Percentiles rank a stretch among this genome's conserved stretches.
Conservation (phyloP, 1,284 basidiomycete genomes). For the Trichosporon sp. region DNA sequence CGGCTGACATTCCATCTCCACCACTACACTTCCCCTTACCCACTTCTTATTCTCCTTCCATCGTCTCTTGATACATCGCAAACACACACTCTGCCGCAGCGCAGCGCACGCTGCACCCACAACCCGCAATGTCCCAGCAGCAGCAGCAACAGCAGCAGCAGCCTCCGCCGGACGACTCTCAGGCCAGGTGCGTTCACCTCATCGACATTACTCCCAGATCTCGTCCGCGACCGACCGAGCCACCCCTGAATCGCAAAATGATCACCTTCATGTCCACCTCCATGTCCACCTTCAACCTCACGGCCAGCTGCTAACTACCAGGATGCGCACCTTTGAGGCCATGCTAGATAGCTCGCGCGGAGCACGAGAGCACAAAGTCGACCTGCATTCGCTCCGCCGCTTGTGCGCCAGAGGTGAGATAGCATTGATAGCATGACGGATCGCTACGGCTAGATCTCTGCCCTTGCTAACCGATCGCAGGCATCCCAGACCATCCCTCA, state of each 20-base stretch:
- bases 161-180: not conserved
- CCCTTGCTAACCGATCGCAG: conserved; percentile 17
- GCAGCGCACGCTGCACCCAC: not conserved
- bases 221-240: too few species aligned
- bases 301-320: conserved; percentile 8
- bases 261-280: not conserved
- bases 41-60: not conserved
- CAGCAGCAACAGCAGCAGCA: too few species aligned
- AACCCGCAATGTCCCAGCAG: not conserved
- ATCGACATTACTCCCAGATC: not conserved
- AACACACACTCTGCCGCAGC: not conserved
- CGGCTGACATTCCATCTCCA: not conserved
- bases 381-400: conserved; percentile 33
- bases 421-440: not conserved
- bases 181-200: not conserved
- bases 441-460: not conserved
- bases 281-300: too few species aligned
- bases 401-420: conserved; percentile 40
- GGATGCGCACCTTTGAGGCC: conserved; percentile 41
- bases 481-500: conserved; percentile 42
- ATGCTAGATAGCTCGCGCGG: conserved; percentile 36
- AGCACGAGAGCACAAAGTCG: conserved; percentile 30
- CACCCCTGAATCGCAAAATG: not conserved
- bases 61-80: not conserved
- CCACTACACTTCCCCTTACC: not conserved